Base-by-base conservation (phyloP, 2,329 filamentous ascomycete species). In the Paramyrothecium roridum region DNA sequence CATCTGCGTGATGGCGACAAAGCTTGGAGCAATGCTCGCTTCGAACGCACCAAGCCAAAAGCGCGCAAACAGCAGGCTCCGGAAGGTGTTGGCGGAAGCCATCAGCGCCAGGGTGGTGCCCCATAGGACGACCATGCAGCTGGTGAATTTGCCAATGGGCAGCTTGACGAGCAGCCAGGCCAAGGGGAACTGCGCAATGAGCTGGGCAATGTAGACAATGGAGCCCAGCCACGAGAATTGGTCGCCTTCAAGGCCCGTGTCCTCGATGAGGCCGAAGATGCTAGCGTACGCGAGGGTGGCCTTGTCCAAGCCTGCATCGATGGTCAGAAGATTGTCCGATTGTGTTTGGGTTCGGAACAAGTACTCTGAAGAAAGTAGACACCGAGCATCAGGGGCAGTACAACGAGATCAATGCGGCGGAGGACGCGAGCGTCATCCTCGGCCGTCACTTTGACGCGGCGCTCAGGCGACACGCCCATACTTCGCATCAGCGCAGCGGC, bases 191-290 rank as follows among this genome's bases (percentile, higher is more conserved):
- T 51, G 49, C 10, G 49, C 49, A 11, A 51, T 51, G 30, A 51
- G 49, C 30, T 51, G 49, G 30, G 49, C 49, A 19, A 51, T 33
- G 33, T 51, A 70, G 21, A 70, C 59, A 50, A 68, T 61, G 12
- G 65, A 65, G 22, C 65, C 65, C n/a, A 90, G 74, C 87, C 87
- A 90, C 23, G 78, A 80, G 66, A 85, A 90, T 73, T 88, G 65
- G 37, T 64, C 57, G 52, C 66, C 70, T 2, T 67, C 61, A n/a
- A 85, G 69, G 34, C 71, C 58, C 0, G 77, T 73, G 61, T 85
- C 80, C 13, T 74, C 63, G 1, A 73, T 72, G 50, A 86, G 76
- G 43, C 80, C 80, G 80, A 86, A 85, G 64, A 86, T 84, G 30
- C 79, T 80, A 2, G 82, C 81, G 78, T 76, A 87, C 1, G 77